Evolutionary conservation across 208 protist genomes (phyloP).

Genomic region (Trypanosoma rangeli): DNA sequence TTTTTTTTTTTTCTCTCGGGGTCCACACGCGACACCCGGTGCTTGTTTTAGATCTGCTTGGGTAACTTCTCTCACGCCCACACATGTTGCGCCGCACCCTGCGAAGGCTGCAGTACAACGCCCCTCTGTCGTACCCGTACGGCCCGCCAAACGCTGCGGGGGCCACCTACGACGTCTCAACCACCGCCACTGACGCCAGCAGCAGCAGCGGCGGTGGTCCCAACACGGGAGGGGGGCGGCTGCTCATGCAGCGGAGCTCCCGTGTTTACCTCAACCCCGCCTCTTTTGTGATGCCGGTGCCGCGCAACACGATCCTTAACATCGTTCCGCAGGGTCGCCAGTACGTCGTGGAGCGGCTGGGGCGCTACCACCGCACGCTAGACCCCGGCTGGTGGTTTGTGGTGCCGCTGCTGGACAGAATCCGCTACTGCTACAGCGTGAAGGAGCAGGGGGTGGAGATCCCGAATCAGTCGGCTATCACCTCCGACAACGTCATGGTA

Average conservation of each 20-base stretch:
- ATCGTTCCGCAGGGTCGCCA: conserved; percentile 95
- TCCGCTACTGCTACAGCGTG: conserved; percentile 94
- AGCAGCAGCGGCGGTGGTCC: not conserved
- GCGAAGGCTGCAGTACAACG: conserved; percentile 15
- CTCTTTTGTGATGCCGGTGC: conserved; percentile 62
- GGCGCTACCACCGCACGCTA: conserved; percentile 91
- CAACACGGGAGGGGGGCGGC: not conserved
- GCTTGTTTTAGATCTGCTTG: conserved; percentile 1
- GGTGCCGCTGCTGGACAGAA: conserved; percentile 92
- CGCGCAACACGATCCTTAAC: conserved; percentile 85
- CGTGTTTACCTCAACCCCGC: conserved; percentile 44
- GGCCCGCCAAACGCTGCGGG: not conserved
- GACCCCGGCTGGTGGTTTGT: conserved; percentile 91
- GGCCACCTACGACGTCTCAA: conserved; percentile 7
- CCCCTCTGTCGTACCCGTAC: conserved; percentile 11
- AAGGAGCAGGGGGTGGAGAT: conserved; percentile 93
- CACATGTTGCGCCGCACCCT: conserved; percentile 20
- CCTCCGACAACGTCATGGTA: conserved; percentile 95
- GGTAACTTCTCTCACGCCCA: not conserved
- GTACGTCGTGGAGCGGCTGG: conserved; percentile 95
- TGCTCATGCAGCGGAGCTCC: conserved; percentile 19
- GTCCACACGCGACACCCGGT: conserved; percentile 8
- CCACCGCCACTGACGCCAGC: not conserved
- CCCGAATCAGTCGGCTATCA: conserved; percentile 93
- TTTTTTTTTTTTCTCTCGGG: conserved; percentile 7